These are phyloP conservation scores for Jatropha curcas DNA, from an alignment of 345 rosid species.

Conservation along the genomic window DNA sequence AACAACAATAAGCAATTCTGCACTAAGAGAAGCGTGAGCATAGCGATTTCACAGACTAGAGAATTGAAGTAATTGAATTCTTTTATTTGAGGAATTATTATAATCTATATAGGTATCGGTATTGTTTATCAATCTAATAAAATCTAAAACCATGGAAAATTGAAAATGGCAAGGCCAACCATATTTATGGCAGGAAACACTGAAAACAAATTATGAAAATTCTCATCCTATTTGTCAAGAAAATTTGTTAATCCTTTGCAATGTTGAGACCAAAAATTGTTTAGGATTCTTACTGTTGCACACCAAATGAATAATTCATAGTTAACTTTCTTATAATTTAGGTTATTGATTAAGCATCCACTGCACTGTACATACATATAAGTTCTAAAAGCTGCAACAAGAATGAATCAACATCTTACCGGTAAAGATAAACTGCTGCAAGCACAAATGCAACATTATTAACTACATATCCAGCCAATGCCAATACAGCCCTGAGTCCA, in stretches of 20 bases:
- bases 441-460: conserved; percentile 63
- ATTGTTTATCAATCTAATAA: background rate
- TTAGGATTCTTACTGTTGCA: background rate
- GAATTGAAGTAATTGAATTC: background rate
- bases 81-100: background rate
- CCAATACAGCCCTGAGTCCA: conserved; percentile 81
- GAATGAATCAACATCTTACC: conserved; percentile 16
- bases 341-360: background rate
- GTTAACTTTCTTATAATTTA: background rate
- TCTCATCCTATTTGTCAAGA: background rate
- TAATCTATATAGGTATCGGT: background rate
- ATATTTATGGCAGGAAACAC: background rate
- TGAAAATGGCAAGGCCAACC: background rate
- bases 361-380: background rate
- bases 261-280: background rate
- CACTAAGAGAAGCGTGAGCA: background rate
- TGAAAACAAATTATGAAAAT: background rate
- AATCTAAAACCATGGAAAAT: background rate
- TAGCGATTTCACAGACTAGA: background rate
- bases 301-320: background rate
- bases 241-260: background rate
- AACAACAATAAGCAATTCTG: conserved; percentile 25
- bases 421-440: conserved; percentile 38
- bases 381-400: background rate
- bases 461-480: conserved; percentile 66